Conservation (phyloP, 1,284 basidiomycete genomes). For the Golubevia sp. region DNA sequence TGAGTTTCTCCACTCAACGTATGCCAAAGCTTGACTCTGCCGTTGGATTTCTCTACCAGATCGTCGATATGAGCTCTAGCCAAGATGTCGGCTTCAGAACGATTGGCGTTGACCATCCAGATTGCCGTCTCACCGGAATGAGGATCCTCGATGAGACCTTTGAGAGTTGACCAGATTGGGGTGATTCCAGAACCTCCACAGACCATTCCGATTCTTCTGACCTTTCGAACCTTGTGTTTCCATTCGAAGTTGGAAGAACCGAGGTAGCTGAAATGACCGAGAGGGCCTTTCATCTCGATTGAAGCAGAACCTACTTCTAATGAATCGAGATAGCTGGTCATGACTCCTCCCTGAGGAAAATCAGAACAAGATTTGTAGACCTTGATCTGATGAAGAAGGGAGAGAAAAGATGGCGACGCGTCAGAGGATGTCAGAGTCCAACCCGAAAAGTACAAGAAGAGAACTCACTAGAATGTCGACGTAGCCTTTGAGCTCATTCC, state of each 20-base stretch:
- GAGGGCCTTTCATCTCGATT: conserved; percentile 71
- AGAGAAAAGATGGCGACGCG: background rate
- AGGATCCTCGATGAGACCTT: conserved; percentile 65
- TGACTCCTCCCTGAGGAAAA: conserved; percentile 67
- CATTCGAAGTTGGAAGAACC: conserved; percentile 64
- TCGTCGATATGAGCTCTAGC: conserved; percentile 67
- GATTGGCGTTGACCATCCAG: conserved; percentile 68
- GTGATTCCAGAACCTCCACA: conserved; percentile 68
- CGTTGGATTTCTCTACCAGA: conserved; percentile 57
- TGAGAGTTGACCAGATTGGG: conserved; percentile 43
- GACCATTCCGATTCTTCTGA: conserved; percentile 68
- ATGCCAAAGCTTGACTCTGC: conserved; percentile 66
- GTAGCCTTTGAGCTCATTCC: conserved; percentile 64
- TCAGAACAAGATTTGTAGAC: conserved; percentile 65
- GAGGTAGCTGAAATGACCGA: conserved; percentile 70
- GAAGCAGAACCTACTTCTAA: conserved; percentile 65
- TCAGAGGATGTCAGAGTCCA: too few relatives aligned
- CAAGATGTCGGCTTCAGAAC: conserved; percentile 66
- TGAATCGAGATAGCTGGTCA: conserved; percentile 68
- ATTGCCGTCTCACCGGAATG: conserved; percentile 64
- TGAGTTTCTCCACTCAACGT: conserved; percentile 63
- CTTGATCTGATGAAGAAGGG: conserved; percentile 65
- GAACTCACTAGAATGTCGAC: conserved; percentile 61
- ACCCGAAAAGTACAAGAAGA: background rate
- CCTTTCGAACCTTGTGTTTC: conserved; percentile 62